Evolutionary conservation across 2,329 filamentous ascomycete species (phyloP), one percentile per base, ranked within the genome.

Genomic region (Fusarium sp.): DNA sequence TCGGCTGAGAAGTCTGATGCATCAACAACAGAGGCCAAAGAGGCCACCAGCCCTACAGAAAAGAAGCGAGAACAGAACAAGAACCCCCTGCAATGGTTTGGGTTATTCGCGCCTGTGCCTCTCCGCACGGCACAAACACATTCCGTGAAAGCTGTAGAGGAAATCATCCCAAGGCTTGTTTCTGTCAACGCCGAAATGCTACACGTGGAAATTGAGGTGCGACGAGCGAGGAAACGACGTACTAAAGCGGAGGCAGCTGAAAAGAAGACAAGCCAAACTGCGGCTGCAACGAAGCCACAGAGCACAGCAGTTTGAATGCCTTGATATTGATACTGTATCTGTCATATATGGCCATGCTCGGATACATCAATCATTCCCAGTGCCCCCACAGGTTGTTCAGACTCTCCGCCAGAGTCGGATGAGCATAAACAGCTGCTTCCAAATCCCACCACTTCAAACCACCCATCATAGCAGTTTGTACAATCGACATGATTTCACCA

Each of bases 131-230:
- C 92, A 5, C 93, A 95, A 79, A 74, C 77, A 0, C 84, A 87
- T 22, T 90, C 92, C 57, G 77, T 89, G 30, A 77, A 83, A 41
- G 86, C 86, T 1, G 85, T 94, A 7, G 87, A 90, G 61, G 81
- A 85, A 0, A 79, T 91, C 7, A 80, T 95, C 5, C 87, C 90
- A 3, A 81, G 82, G 42, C 82, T 94, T 14, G 86, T 86, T 12
- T 86, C 86, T 3, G 80, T 93, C n/a, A 84, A 86, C 39, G 85
- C 85, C 33, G 86, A 90, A 75, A 90, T 95, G 87, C 84, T 85
- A 20, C 82, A 82, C n/a, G 79, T 93, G 10, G 92, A 95, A 82
- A 89, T 91, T 57, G 88, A 92, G 73, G 90, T 95, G 60, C 86
- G 91, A 41, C 84, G 91, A 64, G 88, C 87, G 39, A 83, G 86